Conservation (phyloP, 306 rosid genomes). For the Cotoneaster glaucophyllus region DNA sequence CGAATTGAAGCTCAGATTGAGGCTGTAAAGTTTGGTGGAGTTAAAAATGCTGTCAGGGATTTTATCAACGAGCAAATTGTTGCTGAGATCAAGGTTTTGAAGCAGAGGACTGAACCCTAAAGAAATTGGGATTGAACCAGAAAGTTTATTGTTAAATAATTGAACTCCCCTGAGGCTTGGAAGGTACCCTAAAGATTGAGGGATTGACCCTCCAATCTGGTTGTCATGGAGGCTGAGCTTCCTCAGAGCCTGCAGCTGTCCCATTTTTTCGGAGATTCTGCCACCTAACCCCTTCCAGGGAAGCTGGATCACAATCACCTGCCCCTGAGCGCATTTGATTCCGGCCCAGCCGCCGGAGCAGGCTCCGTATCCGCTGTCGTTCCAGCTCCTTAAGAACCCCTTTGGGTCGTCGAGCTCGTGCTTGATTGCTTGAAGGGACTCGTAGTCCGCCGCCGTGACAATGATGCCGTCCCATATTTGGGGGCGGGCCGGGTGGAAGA, state of each 20-base stretch:
- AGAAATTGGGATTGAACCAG: constrained; percentile 71
- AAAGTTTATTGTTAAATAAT: constrained; percentile 60
- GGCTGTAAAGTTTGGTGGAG: constrained; percentile 61
- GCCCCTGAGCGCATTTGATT: constrained; percentile 89
- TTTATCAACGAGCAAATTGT: constrained; percentile 48
- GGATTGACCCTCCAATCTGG: constrained; percentile 59
- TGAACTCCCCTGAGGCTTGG: constrained; percentile 82
- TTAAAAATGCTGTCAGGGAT: constrained; percentile 66
- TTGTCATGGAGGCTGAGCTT: constrained; percentile 89
- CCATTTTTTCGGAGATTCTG: constrained; percentile 55
- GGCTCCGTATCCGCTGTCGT: constrained; percentile 76
- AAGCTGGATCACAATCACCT: constrained; percentile 82
- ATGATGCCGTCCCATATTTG: constrained; percentile 78
- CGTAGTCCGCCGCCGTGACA: constrained; percentile 68
- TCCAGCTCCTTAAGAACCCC: constrained; percentile 82
- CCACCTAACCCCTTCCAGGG: constrained; percentile 84
- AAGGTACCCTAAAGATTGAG: constrained; percentile 64
- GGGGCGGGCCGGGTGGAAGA: constrained; percentile 23
- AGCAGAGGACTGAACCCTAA: constrained; percentile 66
- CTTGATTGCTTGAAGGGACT: constrained; percentile 78
- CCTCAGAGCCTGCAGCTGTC: constrained; percentile 67
- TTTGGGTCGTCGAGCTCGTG: constrained; percentile 68
- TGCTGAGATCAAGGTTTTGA: constrained; percentile 69
- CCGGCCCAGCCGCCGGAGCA: constrained; percentile 89
- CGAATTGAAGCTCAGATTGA: constrained; percentile 66